Conservation (phyloP, 768 basidiomycete genomes). For the Tulasnella sp. region DNA sequence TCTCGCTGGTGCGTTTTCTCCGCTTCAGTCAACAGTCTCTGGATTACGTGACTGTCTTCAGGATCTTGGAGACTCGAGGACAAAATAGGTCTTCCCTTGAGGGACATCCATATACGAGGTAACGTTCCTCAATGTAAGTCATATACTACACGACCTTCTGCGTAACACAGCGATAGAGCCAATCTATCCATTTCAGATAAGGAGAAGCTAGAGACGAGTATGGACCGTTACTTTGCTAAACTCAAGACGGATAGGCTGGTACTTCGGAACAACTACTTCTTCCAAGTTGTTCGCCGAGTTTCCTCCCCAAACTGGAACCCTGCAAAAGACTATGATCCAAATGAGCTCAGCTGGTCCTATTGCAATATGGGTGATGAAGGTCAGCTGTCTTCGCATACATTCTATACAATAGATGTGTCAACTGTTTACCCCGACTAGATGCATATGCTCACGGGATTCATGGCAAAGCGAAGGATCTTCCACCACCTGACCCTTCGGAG, state of each 20-base stretch:
- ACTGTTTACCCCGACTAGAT: no score
- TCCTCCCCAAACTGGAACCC: constrained; percentile 1
- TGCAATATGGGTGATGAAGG: constrained; percentile 46
- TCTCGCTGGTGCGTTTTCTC: constrained; percentile 38
- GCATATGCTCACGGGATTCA: no score
- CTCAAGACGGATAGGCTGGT: constrained; percentile 56
- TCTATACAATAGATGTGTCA: no score
- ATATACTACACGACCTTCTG: not conserved
- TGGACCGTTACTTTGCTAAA: constrained; percentile 59
- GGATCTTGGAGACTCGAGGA: constrained; percentile 68
- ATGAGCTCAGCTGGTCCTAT: constrained; percentile 52
- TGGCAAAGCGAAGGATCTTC: no score
- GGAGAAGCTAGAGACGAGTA: constrained; percentile 47
- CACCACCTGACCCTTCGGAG: constrained; percentile 23
- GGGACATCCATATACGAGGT: constrained; percentile 58
- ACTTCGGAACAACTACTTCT: constrained; percentile 51
- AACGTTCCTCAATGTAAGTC: constrained; percentile 58
- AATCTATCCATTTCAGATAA: constrained; percentile 31
- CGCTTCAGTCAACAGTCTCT: not conserved
- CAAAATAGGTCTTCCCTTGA: constrained; percentile 58
- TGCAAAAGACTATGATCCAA: constrained; percentile 35
- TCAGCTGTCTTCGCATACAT: no score
- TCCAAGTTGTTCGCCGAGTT: constrained; percentile 5
- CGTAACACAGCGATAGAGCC: not conserved
- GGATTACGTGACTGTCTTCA: no score